These are phyloP conservation scores for Schwanniomyces sp. DNA, from an alignment of 805 yeast species.

Conservation along the genomic window DNA sequence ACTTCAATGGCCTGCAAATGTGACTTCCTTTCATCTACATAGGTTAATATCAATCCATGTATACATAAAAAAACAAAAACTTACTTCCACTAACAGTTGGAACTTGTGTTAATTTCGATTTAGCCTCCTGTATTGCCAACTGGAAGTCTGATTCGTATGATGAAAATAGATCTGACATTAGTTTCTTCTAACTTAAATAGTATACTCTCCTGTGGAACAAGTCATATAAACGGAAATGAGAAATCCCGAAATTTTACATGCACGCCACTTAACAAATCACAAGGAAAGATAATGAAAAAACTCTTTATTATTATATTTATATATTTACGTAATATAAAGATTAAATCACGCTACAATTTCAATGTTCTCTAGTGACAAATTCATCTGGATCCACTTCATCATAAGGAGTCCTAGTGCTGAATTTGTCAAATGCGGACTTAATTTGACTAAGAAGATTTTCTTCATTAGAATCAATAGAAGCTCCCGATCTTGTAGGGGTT, in stretches of 20 bases:
- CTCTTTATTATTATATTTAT: neutral
- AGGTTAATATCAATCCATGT: constrained; percentile 15
- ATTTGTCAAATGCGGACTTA: constrained; percentile 35
- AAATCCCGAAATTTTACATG: neutral
- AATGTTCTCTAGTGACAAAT: constrained; percentile 46
- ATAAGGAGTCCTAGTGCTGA: constrained; percentile 30
- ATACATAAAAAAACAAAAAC: constrained; percentile 8
- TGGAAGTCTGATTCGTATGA: constrained; percentile 73
- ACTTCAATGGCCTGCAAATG: constrained; percentile 62
- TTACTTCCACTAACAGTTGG: constrained; percentile 44
- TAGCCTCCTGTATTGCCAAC: constrained; percentile 68
- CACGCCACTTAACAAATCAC: neutral
- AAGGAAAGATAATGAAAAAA: neutral
- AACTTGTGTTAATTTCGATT: constrained; percentile 59
- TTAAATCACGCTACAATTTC: neutral
- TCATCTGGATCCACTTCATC: constrained; percentile 54
- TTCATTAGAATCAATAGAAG: constrained; percentile 31
- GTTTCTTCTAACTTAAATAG: neutral
- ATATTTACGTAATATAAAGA: neutral
- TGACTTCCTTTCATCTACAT: constrained; percentile 48
- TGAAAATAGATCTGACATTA: constrained; percentile 54
- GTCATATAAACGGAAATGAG: neutral
- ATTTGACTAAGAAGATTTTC: constrained; percentile 35
- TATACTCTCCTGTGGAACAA: neutral
- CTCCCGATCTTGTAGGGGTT: constrained; percentile 19